Evolutionary conservation across 2,329 filamentous ascomycete species (phyloP).

Genomic region (Monosporascus sp.): DNA sequence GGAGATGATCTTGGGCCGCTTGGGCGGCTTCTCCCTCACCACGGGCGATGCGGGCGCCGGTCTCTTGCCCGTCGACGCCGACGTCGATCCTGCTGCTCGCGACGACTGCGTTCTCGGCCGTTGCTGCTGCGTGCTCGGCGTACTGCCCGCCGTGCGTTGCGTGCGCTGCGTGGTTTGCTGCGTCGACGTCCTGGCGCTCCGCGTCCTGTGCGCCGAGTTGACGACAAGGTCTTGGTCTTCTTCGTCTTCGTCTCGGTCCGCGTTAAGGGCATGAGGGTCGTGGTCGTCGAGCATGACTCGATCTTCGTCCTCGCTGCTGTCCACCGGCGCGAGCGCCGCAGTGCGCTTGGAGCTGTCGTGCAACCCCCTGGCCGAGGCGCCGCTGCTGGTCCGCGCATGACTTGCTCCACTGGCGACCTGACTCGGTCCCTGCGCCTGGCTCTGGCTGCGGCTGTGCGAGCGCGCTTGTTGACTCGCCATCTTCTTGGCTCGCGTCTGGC

Average conservation of each 20-base stretch:
- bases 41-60: slow-evolving; percentile 25
- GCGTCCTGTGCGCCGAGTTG: slow-evolving; percentile 14
- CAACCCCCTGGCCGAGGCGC: not conserved
- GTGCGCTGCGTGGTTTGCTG: slow-evolving; percentile 16
- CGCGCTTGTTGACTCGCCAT: slow-evolving; percentile 19
- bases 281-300: slow-evolving; percentile 17
- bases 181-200: slow-evolving; percentile 27
- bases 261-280: slow-evolving; percentile 7
- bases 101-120: slow-evolving; percentile 17
- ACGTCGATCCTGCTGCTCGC: slow-evolving; percentile 16
- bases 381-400: not conserved
- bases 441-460: slow-evolving; percentile 11
- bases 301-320: slow-evolving; percentile 15
- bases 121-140: slow-evolving; percentile 15
- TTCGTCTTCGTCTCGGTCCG: slow-evolving; percentile 3
- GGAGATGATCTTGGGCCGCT: slow-evolving; percentile 25
- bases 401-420: not conserved
- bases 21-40: slow-evolving; percentile 29
- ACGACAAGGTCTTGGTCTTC: not conserved
- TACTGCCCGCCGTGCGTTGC: slow-evolving; percentile 6
- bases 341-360: slow-evolving; percentile 7
- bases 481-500: slow-evolving; percentile 22
- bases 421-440: slow-evolving; percentile 12
- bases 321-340: slow-evolving; percentile 11
- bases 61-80: slow-evolving; percentile 23